Evolutionary conservation across 257 asterid species (phyloP), one percentile per base, ranked within the genome.

Genomic region (Petunia secreta): DNA sequence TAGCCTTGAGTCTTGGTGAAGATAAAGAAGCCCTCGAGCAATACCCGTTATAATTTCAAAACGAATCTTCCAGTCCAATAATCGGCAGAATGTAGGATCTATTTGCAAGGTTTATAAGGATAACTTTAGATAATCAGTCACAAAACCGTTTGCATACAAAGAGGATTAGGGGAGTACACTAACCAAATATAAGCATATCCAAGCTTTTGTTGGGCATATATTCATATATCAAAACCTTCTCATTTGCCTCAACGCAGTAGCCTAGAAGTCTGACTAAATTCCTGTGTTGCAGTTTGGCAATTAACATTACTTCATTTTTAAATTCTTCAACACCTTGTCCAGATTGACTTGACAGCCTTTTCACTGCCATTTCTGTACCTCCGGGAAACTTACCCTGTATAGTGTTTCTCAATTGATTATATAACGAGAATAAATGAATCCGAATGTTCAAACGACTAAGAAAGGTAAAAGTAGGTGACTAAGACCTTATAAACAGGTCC

Each of bases 401-500:
- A n/a, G 52, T 37, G 1, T 36, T 38, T 14, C 9, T 38, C 77
- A 10, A 16, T 2, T 15, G 63, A 25, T 54, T 75, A 15, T 2
- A 36, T n/a, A 41, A 25, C 36, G 36, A 5, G 11, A 14, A 67
- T 4, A 4, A 46, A 15, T 6, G 48, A 8, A 25, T 66, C 5
- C 4, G 34, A 57, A 9, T 34, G 39, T 16, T 16, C 4, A 41
- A 37, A 3, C 48, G 53, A 8, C 34, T 6, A 50, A 50, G 8
- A 16, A 25, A n/a, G 0, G 1, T 2, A 39, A 46, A 37, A 3
- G 55, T 6, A 41, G 5, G 62, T 15, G 8, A 8, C 25, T 25
- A 15, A 38, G 36, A 87, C 94, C 91, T 87, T 89, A 77, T 91
- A 89, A 36, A 91, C 94, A 4, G 93, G 91, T 14, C 97, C 93